Evolutionary conservation across 148 eudicot species (phyloP), one percentile per base, ranked within the genome.

Genomic region (Salicornia ramosissima): DNA sequence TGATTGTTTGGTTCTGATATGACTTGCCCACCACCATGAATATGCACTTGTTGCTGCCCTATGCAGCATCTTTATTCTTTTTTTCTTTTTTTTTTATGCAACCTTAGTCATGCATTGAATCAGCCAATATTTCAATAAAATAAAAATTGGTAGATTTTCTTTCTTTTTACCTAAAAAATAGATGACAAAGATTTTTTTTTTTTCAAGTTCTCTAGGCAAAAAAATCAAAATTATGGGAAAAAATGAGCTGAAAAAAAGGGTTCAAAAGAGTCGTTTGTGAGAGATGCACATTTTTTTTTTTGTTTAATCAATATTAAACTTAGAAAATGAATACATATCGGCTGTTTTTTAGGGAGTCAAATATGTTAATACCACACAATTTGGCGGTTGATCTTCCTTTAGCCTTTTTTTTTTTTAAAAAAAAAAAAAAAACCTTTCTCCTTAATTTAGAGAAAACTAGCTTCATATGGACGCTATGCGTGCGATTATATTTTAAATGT

Each of bases 21-120:
- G 96, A 78, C 92, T 90, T 40, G 96, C 92, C 92, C 96, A 90
- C 96, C 96, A 90, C 96, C 96, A 87, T 75, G 96, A 87, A 86
- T 90, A 90, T 45, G 96, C 92, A 79, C 78, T 85, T 64, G 81
- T 79, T 76, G 89, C 93, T 77, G 96, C 96, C 78, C 90, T 83
- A n/a, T 86, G 87, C 84, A 90, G 85, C 93, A 90, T 90, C 72
- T 65, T 78, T 49, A 49, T 52, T 71, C 60, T 65, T 64, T 21
- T 31, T 47, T 13, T 28, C 58, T 68, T 36, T 65, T 69, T 26
- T 34, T 24, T 56, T 10, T 50, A 36, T 26, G 42, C 61, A 68
- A 62, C 47, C 25, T 42, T 5, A 36, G 30, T 39, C 30, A 34
- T 34, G 6, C 33, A 57, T 28, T 5, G 15, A 53, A 25, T 15